These are phyloP conservation scores for Pyrrhoderma lamaoense DNA, from an alignment of 1,284 basidiomycete genomes.

Conservation along the genomic window DNA sequence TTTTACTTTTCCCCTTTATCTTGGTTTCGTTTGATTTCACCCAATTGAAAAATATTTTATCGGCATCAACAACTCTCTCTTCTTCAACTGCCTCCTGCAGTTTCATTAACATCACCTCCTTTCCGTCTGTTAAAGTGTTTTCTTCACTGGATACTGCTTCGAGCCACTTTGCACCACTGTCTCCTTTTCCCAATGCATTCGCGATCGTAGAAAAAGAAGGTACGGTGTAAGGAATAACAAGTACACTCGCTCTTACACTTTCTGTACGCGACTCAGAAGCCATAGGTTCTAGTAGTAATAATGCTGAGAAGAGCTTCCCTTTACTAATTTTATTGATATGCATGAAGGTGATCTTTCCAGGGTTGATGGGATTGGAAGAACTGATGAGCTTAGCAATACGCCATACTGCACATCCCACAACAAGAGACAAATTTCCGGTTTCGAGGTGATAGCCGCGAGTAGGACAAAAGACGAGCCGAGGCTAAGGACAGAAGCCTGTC, in stretches of 20 bases:
- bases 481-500: constrained; percentile 40
- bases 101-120: constrained; percentile 28
- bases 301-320: constrained; percentile 38
- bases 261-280: constrained; percentile 21
- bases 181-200: constrained; percentile 48
- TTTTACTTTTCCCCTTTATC: constrained; percentile 23
- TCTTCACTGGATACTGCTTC: constrained; percentile 6
- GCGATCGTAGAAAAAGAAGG: constrained; percentile 51
- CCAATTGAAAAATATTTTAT: constrained; percentile 46
- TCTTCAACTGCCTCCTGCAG: constrained; percentile 31
- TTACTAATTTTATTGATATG: constrained; percentile 29
- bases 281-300: constrained; percentile 46
- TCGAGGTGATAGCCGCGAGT: constrained; percentile 39
- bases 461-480: constrained; percentile 59
- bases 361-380: constrained; percentile 45
- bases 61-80: constrained; percentile 30
- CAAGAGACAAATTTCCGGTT: constrained; percentile 45
- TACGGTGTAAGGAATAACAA: constrained; percentile 49
- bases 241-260: constrained; percentile 39
- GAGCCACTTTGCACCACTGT: constrained; percentile 46
- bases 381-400: constrained; percentile 51
- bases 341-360: constrained; percentile 32
- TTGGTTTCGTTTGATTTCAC: constrained; percentile 28
- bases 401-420: constrained; percentile 71
- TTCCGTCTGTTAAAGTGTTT: constrained; percentile 22